These are phyloP conservation scores for Coemansia sp. DNA, from an alignment of 192 early-diverging fungal species.

Conservation along the genomic window DNA sequence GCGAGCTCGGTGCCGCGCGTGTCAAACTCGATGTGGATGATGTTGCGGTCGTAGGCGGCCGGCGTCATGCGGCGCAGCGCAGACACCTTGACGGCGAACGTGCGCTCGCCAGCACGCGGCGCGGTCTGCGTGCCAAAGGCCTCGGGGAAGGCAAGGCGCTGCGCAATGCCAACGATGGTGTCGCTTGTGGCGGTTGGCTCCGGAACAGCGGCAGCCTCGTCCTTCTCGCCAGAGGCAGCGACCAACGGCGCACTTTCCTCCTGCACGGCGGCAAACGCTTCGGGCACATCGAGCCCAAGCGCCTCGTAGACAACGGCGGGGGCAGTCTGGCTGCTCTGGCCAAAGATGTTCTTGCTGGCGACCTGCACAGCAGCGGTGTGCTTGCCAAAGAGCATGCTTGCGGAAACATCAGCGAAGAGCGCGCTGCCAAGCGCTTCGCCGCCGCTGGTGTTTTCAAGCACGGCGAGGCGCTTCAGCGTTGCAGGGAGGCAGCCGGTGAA, in stretches of 20 bases:
- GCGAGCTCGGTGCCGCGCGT: conserved; percentile 73
- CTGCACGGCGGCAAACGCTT: background rate
- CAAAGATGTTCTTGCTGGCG: conserved; percentile 16
- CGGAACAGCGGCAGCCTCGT: background rate
- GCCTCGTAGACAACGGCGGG: conserved; percentile 8
- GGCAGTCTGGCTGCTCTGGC: background rate
- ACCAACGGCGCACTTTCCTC: background rate
- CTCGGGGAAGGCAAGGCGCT: conserved; percentile 48
- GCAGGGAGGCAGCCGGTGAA: conserved; percentile 70
- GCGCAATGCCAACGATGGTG: conserved; percentile 16
- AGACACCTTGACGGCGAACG: conserved; percentile 37
- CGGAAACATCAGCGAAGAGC: conserved; percentile 73
- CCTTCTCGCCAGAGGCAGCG: background rate
- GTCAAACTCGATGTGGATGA: conserved; percentile 97
- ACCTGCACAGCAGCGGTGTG: conserved; percentile 39
- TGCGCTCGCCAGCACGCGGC: conserved; percentile 29
- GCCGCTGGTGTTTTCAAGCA: conserved; percentile 66
- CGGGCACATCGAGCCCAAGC: conserved; percentile 17
- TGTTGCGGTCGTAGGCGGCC: conserved; percentile 85
- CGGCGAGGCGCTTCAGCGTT: conserved; percentile 65
- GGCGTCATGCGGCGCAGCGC: conserved; percentile 76
- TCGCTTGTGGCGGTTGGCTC: conserved; percentile 8
- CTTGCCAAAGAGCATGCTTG: conserved; percentile 58
- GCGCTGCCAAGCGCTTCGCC: conserved; percentile 23
- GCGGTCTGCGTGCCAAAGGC: conserved; percentile 23